Evolutionary conservation across 2,329 filamentous ascomycete species (phyloP).

Genomic region (Penicillium sp.): DNA sequence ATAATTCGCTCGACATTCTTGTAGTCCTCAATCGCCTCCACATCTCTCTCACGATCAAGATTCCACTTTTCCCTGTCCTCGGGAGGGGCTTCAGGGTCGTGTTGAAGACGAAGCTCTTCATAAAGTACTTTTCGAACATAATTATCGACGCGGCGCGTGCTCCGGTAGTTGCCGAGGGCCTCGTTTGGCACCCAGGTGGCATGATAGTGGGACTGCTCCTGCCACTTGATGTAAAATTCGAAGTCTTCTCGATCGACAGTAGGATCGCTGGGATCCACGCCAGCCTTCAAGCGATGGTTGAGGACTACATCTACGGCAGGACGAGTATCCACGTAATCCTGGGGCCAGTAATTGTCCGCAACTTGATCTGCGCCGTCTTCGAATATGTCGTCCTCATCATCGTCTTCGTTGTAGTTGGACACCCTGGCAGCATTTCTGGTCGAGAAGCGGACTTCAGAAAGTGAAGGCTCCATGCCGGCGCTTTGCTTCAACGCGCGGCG

Average conservation of each 20-base stretch:
- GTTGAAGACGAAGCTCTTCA: conserved; percentile 73
- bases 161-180: conserved; percentile 71
- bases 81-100: conserved; percentile 70
- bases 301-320: conserved; percentile 90
- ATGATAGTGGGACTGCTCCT: conserved; percentile 90
- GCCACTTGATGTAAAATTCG: conserved; percentile 94
- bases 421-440: conserved; percentile 77
- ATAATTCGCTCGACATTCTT: conserved; percentile 93
- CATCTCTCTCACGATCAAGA: conserved; percentile 87
- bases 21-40: conserved; percentile 84
- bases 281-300: conserved; percentile 77
- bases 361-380: conserved; percentile 58
- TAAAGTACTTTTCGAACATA: conserved; percentile 84
- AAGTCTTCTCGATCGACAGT: conserved; percentile 64
- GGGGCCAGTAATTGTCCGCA: conserved; percentile 66
- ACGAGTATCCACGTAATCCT: conserved; percentile 67
- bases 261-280: conserved; percentile 45
- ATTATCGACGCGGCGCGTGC: conserved; percentile 87
- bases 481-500: conserved; percentile 64
- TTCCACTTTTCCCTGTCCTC: conserved; percentile 93
- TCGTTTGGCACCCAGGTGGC: conserved; percentile 89
- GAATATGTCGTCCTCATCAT: conserved; percentile 59
- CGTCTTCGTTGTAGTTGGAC: conserved; percentile 67
- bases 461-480: conserved; percentile 61
- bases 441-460: conserved; percentile 86